Conservation (phyloP, 2,329 filamentous ascomycete genomes). For the Westerdykella aurantiaca region DNA sequence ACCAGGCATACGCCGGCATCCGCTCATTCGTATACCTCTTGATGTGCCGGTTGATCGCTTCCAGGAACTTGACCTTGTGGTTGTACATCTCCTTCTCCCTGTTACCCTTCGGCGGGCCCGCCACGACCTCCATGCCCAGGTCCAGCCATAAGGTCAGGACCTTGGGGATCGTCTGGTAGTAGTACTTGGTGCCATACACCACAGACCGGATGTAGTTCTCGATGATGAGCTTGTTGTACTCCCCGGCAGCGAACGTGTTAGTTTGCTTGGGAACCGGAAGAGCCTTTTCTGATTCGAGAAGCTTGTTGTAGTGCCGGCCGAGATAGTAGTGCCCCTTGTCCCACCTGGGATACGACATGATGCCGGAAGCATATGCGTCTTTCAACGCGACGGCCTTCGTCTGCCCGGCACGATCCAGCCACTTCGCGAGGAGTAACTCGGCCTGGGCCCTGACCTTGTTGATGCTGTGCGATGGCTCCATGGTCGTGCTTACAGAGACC, state of each 20-base stretch:
- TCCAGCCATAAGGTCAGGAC: constrained; percentile 93
- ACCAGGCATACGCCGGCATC: constrained; percentile 71
- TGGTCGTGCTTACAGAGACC: constrained; percentile 32
- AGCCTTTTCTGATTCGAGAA: constrained; percentile 80
- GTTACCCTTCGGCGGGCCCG: constrained; percentile 13
- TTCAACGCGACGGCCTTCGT: constrained; percentile 78
- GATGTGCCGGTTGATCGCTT: constrained; percentile 57
- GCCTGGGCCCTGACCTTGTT: constrained; percentile 68
- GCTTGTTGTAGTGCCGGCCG: constrained; percentile 94
- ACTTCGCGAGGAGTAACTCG: constrained; percentile 86
- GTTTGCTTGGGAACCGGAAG: constrained; percentile 68
- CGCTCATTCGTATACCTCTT: constrained; percentile 66
- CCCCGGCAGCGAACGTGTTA: constrained; percentile 59
- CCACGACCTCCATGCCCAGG: constrained; percentile 65
- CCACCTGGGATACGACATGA: constrained; percentile 66
- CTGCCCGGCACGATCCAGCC: constrained; percentile 92
- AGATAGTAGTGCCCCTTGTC: constrained; percentile 98
- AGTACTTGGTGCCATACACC: constrained; percentile 85
- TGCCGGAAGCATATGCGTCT: constrained; percentile 66
- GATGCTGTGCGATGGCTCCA: constrained; percentile 40
- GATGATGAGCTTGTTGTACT: constrained; percentile 80
- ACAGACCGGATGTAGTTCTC: constrained; percentile 89
- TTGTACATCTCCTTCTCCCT: constrained; percentile 29
- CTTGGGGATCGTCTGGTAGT: constrained; percentile 89
- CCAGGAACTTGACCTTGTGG: constrained; percentile 23